Evolutionary conservation across 495 filamentous ascomycete genomes (phyloP).

Genomic region (Podospora appendiculata): DNA sequence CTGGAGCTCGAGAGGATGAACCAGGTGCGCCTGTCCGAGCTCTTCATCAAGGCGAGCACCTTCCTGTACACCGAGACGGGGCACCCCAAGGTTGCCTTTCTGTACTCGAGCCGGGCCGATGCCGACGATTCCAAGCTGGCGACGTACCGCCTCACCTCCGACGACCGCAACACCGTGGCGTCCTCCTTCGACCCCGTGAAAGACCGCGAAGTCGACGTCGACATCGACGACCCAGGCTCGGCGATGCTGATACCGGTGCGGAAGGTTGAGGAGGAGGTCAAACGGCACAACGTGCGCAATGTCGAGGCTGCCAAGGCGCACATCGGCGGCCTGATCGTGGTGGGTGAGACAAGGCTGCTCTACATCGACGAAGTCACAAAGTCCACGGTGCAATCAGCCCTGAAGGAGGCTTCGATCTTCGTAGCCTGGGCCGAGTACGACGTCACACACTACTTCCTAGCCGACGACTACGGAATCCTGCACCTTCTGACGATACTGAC

Average conservation of each 20-base stretch:
- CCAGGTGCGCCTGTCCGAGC: constrained; percentile 71
- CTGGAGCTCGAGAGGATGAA: constrained; percentile 59
- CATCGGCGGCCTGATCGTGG: constrained; percentile 65
- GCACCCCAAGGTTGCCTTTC: constrained; percentile 69
- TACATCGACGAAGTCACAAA: constrained; percentile 74
- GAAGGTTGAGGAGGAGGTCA: constrained; percentile 39
- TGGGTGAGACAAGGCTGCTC: constrained; percentile 76
- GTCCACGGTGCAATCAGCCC: constrained; percentile 45
- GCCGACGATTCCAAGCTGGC: constrained; percentile 52
- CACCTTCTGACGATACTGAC: constrained; percentile 71
- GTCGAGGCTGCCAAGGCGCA: constrained; percentile 37
- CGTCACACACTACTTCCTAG: constrained; percentile 70
- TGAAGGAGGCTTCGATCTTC: constrained; percentile 72
- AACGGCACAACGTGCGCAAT: constrained; percentile 45
- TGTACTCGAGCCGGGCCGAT: constrained; percentile 70
- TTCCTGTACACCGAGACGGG: constrained; percentile 71
- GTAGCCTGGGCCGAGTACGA: constrained; percentile 84
- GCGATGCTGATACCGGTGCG: constrained; percentile 80
- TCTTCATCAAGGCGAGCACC: constrained; percentile 73
- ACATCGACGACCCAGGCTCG: constrained; percentile 65
- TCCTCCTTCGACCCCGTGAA: constrained; percentile 36
- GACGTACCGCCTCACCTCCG: constrained; percentile 45
- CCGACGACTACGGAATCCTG: constrained; percentile 80
- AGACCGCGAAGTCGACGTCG: constrained; percentile 42
- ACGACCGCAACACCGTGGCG: constrained; percentile 39